A percentile compares a stretch with the other conserved stretches of the same genome.
phyloP scores from a whole-genome alignment of 2,329 filamentous ascomycete genomes.

The Fusarium acutatum region DNA sequence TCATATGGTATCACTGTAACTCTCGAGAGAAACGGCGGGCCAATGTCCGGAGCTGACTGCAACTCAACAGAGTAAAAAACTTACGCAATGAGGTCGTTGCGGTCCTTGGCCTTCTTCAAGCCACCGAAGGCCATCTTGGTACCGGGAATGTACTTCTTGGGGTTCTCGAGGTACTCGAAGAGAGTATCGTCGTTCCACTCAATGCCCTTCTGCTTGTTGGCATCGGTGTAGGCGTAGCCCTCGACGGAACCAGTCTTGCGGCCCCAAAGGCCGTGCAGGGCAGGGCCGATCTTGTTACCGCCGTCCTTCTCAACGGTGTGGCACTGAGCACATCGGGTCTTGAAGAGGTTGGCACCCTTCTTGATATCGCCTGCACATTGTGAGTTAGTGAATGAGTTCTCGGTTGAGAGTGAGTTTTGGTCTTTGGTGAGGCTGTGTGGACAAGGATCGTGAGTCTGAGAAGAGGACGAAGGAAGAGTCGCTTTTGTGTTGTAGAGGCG shows the following conservation, averaged over 20 bases:
- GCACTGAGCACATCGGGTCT: constrained; percentile 98
- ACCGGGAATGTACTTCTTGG: constrained; percentile 99
- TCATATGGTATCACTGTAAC: not conserved
- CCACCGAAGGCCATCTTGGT: constrained; percentile 99
- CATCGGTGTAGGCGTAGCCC: constrained; percentile 97
- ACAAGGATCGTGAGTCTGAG: not conserved
- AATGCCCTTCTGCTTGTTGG: constrained; percentile 98
- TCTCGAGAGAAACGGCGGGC: not conserved
- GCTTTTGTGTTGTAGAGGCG: not conserved
- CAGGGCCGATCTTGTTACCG: constrained; percentile 98
- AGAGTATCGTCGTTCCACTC: constrained; percentile 87
- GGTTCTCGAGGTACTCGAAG: constrained; percentile 99
- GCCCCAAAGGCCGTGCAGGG: constrained; percentile 96
- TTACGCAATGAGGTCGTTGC: constrained; percentile 98
- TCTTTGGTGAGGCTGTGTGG: not conserved
- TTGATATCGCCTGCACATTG: constrained; percentile 81
- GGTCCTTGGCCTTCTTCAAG: constrained; percentile 99
- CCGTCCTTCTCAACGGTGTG: constrained; percentile 92
- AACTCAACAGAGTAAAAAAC: constrained; percentile 47
- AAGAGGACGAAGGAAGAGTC: not conserved
- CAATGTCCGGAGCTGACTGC: not conserved
- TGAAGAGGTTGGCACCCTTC: constrained; percentile 99
- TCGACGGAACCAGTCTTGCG: constrained; percentile 92
- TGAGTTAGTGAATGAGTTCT: constrained; percentile 41
- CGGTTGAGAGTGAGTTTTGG: not conserved